Conservation (phyloP, 2,329 filamentous ascomycete genomes). For the Neonectria neomacrospora region DNA sequence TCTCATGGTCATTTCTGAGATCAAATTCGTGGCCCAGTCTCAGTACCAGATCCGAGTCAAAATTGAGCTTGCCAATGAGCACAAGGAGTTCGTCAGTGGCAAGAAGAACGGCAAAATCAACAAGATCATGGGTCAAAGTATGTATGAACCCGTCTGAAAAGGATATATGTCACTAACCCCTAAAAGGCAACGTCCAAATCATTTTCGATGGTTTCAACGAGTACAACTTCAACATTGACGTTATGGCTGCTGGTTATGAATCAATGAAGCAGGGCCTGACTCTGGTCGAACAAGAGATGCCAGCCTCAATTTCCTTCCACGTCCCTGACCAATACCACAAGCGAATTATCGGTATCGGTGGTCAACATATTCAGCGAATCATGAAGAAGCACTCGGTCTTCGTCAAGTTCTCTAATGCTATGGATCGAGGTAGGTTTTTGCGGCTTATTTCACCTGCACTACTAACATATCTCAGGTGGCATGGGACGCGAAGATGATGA, state of each 20-base stretch:
- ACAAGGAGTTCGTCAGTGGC: slow-evolving; percentile 99
- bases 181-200: slow-evolving; percentile 88
- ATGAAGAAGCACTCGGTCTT: slow-evolving; percentile 99
- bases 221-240: slow-evolving; percentile 99
- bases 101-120: slow-evolving; percentile 99
- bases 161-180: slow-evolving; percentile 36
- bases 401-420: slow-evolving; percentile 98
- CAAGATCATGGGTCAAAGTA: slow-evolving; percentile 99
- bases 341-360: slow-evolving; percentile 97
- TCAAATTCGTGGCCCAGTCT: slow-evolving; percentile 86
- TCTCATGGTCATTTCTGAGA: slow-evolving; percentile 92
- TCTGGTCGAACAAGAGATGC: slow-evolving; percentile 98
- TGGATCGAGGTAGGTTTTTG: slow-evolving; percentile 78
- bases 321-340: slow-evolving; percentile 99
- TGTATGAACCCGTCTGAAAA: slow-evolving; percentile 7
- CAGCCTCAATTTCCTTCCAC: slow-evolving; percentile 98
- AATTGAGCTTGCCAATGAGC: slow-evolving; percentile 98
- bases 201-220: slow-evolving; percentile 99
- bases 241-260: slow-evolving; percentile 91
- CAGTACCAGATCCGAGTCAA: slow-evolving; percentile 97
- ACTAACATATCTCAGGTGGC: slow-evolving; percentile 55
- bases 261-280: slow-evolving; percentile 92
- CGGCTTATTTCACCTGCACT: background rate
- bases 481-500: slow-evolving; percentile 97
- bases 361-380: slow-evolving; percentile 98